Evolutionary conservation across 202 grass and related monocot genomes (phyloP).

Genomic region (Setaria italica): DNA sequence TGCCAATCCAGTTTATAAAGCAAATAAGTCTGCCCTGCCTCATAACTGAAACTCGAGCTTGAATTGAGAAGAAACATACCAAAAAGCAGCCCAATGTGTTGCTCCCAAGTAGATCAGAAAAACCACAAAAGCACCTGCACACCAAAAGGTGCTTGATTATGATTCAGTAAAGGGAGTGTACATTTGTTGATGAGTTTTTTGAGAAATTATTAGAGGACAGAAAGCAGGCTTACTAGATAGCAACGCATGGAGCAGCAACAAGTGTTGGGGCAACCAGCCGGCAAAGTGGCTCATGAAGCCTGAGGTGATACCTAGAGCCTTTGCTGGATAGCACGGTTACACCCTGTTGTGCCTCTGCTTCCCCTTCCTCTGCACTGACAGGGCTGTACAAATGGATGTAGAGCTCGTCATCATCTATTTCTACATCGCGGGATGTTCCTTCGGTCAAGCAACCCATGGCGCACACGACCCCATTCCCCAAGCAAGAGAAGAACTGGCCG

Average conservation of each 20-base stretch:
- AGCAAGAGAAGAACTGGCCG: not conserved
- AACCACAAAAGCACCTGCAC: too few species aligned
- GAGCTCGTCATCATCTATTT: not conserved
- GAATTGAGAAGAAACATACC: too few species aligned
- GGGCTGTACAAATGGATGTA: not conserved
- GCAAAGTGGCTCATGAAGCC: not conserved
- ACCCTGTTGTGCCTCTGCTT: not conserved
- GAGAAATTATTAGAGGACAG: not conserved
- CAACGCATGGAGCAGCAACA: not conserved
- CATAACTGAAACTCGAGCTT: too few species aligned
- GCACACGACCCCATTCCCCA: not conserved
- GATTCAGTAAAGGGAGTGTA: not conserved
- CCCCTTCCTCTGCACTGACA: not conserved
- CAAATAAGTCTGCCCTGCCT: too few species aligned
- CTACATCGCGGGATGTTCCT: not conserved
- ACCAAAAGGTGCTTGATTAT: not conserved
- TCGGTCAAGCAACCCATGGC: not conserved
- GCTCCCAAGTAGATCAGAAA: too few species aligned
- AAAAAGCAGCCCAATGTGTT: too few species aligned
- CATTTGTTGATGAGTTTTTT: not conserved
- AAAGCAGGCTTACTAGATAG: not conserved
- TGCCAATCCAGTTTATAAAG: too few species aligned
- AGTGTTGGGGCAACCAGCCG: not conserved
- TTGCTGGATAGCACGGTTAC: not conserved
- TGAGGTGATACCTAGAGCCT: not conserved